Evolutionary conservation across 306 rosid genomes (phyloP), one percentile per base, ranked within the genome.

Genomic region (Lathyrus tuberosus): DNA sequence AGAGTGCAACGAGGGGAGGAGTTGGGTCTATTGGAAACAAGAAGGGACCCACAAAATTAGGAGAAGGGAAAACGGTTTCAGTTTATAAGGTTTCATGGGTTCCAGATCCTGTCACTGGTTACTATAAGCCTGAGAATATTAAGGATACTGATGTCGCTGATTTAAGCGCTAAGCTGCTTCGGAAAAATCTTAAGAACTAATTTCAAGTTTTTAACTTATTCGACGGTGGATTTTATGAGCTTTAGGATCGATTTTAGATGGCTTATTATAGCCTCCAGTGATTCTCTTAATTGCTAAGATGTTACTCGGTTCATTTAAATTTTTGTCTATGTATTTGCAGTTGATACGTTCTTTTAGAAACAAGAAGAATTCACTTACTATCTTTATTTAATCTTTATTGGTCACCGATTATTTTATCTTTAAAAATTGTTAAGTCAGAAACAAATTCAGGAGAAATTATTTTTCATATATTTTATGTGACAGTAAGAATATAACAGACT

Each of bases 101-200:
- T 10, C 98, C 98, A 1, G 91, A 90, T 46, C 98, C 98, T 3
- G 86, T 82, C 9, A 93, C 98, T 14, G 98, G 98, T 4, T 82
- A 82, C 76, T 93, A 93, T 74, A 80, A 75, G 5, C 98, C 97
- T 0, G 98, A 86, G 76, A 93, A 86, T 22, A 51, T 16, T 26
- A 70, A 78, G 15, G 94, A 93, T 65, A 76, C 84, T 42, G 98
- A 93, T 67, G 94, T 73, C 4, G 96, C 94, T 3, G 96, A 93
- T 63, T 84, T 93, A 3, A 88, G 98, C 2, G 85, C 90, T 8
- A 35, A 37, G 4, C 94, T 93, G 59, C 47, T 90, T 9, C 78
- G 13, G 54, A 85, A 85, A 59, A 90, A 88, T 49, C 4, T 56
- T 43, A 31, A 58, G 68, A 64, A 68, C 42, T 76, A 3, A 30